These are phyloP conservation scores for Tricholoma flavovirens DNA, from an alignment of 768 basidiomycete genomes.

Conservation along the genomic window DNA sequence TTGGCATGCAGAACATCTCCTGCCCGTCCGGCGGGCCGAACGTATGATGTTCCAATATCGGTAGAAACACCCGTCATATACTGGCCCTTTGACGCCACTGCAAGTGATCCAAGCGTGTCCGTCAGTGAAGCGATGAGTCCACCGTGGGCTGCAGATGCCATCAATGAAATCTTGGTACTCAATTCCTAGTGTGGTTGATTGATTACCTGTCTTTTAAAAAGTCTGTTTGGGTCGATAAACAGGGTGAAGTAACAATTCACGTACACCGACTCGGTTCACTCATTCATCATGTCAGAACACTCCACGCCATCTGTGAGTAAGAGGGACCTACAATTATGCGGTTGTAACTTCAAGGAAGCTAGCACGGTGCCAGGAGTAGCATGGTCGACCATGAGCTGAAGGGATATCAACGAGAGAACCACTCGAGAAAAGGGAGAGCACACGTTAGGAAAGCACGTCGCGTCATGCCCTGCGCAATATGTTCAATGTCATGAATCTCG, in stretches of 20 bases:
- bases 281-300: conserved; percentile 6
- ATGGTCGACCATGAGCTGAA: conserved; percentile 54
- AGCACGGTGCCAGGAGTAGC: conserved; percentile 71
- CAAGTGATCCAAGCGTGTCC: conserved; percentile 79
- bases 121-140: conserved; percentile 78
- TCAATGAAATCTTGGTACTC: background rate
- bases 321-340: conserved; percentile 56
- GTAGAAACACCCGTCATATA: conserved; percentile 88
- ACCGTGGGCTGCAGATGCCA: conserved; percentile 50
- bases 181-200: background rate
- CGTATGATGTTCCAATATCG: conserved; percentile 74
- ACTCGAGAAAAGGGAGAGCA: conserved; percentile 10
- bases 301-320: background rate
- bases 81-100: conserved; percentile 75
- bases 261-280: conserved; percentile 83
- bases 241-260: conserved; percentile 15
- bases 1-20: conserved; percentile 65
- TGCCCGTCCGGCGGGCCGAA: conserved; percentile 65
- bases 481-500: too few species aligned
- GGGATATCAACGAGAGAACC: background rate
- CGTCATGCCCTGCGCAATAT: conserved; percentile 59
- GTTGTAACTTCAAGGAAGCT: conserved; percentile 66
- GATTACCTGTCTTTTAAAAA: conserved; percentile 37
- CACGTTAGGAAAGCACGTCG: conserved; percentile 75
- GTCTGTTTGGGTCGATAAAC: conserved; percentile 1